Evolutionary conservation across 1,139 yeast species (phyloP), one percentile per base, ranked within the genome.

Genomic region (Suhomyces coccinellae): DNA sequence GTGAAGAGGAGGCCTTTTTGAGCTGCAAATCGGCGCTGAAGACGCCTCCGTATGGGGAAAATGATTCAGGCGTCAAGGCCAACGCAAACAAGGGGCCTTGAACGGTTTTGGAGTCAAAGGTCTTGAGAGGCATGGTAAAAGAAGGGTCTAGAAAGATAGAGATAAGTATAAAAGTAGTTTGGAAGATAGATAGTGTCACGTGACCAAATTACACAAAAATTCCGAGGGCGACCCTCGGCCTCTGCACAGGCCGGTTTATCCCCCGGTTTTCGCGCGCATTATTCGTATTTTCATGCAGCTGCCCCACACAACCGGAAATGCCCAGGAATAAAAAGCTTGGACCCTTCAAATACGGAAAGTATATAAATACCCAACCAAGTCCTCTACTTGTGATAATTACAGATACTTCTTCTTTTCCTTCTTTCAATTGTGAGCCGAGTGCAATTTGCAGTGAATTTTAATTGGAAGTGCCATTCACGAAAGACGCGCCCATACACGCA

Each of bases 1-100:
- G 70, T 12, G 80, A 66, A 14, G 60, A 55, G 29, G 51, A 48
- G 15, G 52, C 65, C 15, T 61, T 57, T 45, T 62, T 54, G 44
- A 73, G 57, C 53, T 74, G 79, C 47, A 72, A 72, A 52, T 73
- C 75, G 4, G 76, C 78, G 54, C 77, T 70, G 26, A 73, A 65
- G 2, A 73, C 77, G 0, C 77, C 78, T 2, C 79, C 79, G 50
- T 59, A 74, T 0, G 69, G 68, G 3, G 68, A 67, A 56, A 74
- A 74, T 11, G 62, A 56, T 43, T 70, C 72, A 0, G 79, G 78
- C 1, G 77, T 72, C 20, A 74, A 58, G 3, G 71, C 69, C 32
- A 59, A 62, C 0, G 61, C 82, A 54, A 43, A 63, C 47, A 57
- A 68, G 11, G 48, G 48, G 59, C 31, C 69, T 45, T 49, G 63